Base-by-base conservation (phyloP, 371 early-diverging fungal species). In the Lichtheimia ramosa region DNA sequence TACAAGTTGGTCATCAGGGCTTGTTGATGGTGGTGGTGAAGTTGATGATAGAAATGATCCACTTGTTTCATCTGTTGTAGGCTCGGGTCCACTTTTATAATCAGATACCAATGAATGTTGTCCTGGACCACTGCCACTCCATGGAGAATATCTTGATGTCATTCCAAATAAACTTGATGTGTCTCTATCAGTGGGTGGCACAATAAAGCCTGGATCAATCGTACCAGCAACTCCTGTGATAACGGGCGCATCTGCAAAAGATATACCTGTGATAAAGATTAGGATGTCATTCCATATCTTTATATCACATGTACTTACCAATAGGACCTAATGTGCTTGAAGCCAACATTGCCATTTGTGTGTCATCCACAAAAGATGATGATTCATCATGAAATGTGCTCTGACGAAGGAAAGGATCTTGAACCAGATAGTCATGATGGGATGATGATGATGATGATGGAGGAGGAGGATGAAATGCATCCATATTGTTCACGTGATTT, bases 1-100 rank as follows among this genome's bases (percentile, higher is more conserved):
- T 2, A 49, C 42, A 40, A 62, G 54, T 16, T 15, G 42, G 21
- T 50, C 40, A 21, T 42, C 54, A 15, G 54, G 34, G 18, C 25
- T 58, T 3, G 50, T 43, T 25, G 56, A 7, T 50, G 40, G 14
- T 58, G 13, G 34, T 24, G 58, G 28, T 16, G 50, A n/a, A 2
- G 49, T 34, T 14, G 59, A 50, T 10, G 50, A 48, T 23, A 40
- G 28, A 13, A 50, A 39, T 3, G 39, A 34, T 34, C 34, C 34
- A 34, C 34, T 34, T 8, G 10, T 16, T 24, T 48, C 40, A 49
- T 58, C 20, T 2, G 28, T 52, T 39, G 51, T 34, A 27, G 28
- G 15, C 21, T 20, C 42, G 6, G 21, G 16, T 54, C 34, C 34
- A 8, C 34, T 10, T 5, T 10, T 6, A 34, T 34, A 34, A 34